Conservation (phyloP, 1,139 yeast genomes). For the Blastobotrys buckinghamii region DNA sequence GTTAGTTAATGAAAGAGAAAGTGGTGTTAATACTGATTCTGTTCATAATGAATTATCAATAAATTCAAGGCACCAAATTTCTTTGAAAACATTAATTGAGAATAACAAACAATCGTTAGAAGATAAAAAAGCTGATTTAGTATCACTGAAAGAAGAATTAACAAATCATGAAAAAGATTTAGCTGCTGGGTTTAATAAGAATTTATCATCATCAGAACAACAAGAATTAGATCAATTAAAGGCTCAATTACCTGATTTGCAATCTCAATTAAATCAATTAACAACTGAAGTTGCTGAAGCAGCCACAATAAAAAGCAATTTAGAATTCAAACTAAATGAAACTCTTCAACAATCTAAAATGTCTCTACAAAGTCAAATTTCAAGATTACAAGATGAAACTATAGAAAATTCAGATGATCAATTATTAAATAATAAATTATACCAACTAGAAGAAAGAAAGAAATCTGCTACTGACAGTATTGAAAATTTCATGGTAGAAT, state of each 20-base stretch:
- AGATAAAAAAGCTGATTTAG: constrained; percentile 25
- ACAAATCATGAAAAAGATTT: constrained; percentile 42
- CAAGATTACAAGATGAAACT: constrained; percentile 4
- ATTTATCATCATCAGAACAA: constrained; percentile 45
- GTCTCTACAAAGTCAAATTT: constrained; percentile 3
- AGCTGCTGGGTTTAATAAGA: constrained; percentile 47
- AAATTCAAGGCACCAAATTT: constrained; percentile 15
- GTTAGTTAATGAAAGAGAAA: constrained; percentile 32
- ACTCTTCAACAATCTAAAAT: constrained; percentile 44
- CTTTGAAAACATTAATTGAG: constrained; percentile 17
- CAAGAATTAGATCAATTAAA: constrained; percentile 39
- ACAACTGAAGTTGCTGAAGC: neutral
- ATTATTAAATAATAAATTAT: constrained; percentile 4
- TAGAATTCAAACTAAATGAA: constrained; percentile 55
- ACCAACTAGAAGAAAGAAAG: constrained; percentile 2
- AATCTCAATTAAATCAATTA: constrained; percentile 19
- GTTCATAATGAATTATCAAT: constrained; percentile 25
- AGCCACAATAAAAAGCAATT: constrained; percentile 10
- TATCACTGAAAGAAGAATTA: constrained; percentile 31
- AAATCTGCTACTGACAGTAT: neutral
- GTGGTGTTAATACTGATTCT: constrained; percentile 23
- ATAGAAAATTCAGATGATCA: neutral
- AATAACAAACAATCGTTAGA: constrained; percentile 11
- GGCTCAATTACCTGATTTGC: constrained; percentile 38
- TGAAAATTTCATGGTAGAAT: constrained; percentile 20